Conservation (phyloP, 768 basidiomycete species). For the Austroboletus eburneus region DNA sequence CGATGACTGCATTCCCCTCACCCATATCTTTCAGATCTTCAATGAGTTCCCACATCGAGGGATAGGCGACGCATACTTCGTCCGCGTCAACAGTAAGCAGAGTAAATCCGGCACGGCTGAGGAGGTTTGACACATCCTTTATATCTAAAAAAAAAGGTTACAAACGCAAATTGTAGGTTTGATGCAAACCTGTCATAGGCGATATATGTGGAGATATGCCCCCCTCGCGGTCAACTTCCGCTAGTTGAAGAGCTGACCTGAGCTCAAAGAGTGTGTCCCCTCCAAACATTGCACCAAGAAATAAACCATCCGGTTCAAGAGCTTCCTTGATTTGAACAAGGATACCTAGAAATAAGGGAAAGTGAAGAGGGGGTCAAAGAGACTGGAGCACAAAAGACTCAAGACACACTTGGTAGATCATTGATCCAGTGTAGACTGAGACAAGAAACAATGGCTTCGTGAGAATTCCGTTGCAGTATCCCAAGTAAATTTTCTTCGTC, state of each 20-base stretch:
- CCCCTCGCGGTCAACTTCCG: slow-evolving; percentile 90
- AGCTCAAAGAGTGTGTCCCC: slow-evolving; percentile 96
- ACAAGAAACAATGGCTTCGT: slow-evolving; percentile 91
- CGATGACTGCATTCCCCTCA: slow-evolving; percentile 87
- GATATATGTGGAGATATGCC: slow-evolving; percentile 96
- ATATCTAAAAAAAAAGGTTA: slow-evolving; percentile 54
- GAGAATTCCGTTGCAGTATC: slow-evolving; percentile 62
- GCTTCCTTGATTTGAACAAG: slow-evolving; percentile 84
- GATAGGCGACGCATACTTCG: slow-evolving; percentile 87
- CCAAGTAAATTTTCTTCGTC: slow-evolving; percentile 82
- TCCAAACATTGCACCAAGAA: slow-evolving; percentile 91
- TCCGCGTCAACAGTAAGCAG: slow-evolving; percentile 94
- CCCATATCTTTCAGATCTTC: slow-evolving; percentile 96
- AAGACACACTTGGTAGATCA: slow-evolving; percentile 78
- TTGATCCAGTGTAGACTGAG: slow-evolving; percentile 96
- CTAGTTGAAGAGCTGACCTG: slow-evolving; percentile 89
- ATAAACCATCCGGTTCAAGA: slow-evolving; percentile 87
- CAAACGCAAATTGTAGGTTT: neutral
- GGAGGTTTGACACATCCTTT: slow-evolving; percentile 87
- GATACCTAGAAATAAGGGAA: slow-evolving; percentile 46
- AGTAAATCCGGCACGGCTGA: slow-evolving; percentile 90
- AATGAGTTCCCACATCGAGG: slow-evolving; percentile 93
- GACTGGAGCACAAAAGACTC: neutral
- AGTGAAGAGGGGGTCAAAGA: slow-evolving; percentile 1
- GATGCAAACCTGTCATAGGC: slow-evolving; percentile 85